A percentile compares a stretch with the other conserved stretches of the same genome.
These are phyloP conservation scores for Boletellus emodensis DNA, from an alignment of 768 basidiomycete genomes.

Conservation along the genomic window DNA sequence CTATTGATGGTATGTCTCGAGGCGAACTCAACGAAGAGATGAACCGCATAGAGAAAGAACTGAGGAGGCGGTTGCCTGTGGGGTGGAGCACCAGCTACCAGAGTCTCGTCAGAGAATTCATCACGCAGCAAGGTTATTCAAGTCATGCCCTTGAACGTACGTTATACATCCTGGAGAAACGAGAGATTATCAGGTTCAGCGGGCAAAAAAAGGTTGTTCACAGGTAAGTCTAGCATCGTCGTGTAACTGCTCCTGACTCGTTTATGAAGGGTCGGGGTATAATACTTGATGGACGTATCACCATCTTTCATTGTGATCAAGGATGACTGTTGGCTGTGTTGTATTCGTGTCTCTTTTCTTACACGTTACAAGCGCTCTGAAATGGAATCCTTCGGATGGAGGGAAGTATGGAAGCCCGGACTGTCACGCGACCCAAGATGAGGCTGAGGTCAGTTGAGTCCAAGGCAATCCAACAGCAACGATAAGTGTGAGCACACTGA, in stretches of 20 bases:
- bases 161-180: slow-evolving; percentile 88
- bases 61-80: slow-evolving; percentile 77
- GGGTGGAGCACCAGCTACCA: slow-evolving; percentile 98
- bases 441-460: no score
- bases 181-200: slow-evolving; percentile 85
- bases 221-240: slow-evolving; percentile 27
- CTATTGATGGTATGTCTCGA: slow-evolving; percentile 87
- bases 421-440: no score
- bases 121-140: slow-evolving; percentile 86
- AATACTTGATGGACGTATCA: not conserved
- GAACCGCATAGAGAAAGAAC: slow-evolving; percentile 81
- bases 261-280: slow-evolving; percentile 30
- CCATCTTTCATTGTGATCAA: not conserved
- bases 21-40: slow-evolving; percentile 94
- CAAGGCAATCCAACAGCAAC: no score
- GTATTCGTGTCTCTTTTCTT: not conserved
- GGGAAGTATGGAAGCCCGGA: no score
- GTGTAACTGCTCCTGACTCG: not conserved
- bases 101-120: slow-evolving; percentile 88
- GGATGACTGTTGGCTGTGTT: not conserved
- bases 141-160: slow-evolving; percentile 89
- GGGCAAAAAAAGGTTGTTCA: slow-evolving; percentile 56
- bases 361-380: no score
- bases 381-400: no score
- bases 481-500: no score